phyloP scores from a whole-genome alignment of 176 grass and related monocot genomes.

The Panicum miliaceum region DNA sequence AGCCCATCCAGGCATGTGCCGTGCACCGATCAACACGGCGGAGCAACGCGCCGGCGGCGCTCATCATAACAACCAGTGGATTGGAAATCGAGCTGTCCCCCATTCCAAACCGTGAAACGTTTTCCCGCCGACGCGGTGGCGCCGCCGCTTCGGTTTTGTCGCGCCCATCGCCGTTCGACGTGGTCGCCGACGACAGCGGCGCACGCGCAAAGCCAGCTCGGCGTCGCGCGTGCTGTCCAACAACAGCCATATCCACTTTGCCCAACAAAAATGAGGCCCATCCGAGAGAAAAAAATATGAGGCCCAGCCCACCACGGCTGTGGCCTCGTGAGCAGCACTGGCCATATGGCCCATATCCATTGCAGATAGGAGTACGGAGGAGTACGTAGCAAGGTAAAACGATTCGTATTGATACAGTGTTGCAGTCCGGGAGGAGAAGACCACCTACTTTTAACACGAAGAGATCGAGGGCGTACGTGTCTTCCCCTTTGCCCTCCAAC shows the following conservation, averaged over 20 bases:
- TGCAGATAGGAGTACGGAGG: too few relatives aligned
- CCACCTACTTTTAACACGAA: too few relatives aligned
- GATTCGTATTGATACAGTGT: too few relatives aligned
- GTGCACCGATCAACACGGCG: not conserved
- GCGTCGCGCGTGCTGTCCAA: not conserved
- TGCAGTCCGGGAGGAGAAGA: too few relatives aligned
- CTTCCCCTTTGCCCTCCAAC: too few relatives aligned
- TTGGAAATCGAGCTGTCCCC: not conserved
- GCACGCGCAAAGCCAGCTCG: slow-evolving; percentile 2
- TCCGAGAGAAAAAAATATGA: too few relatives aligned
- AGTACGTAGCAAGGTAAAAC: too few relatives aligned
- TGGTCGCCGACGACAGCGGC: not conserved
- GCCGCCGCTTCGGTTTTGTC: not conserved
- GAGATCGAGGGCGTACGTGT: too few relatives aligned
- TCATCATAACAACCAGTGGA: slow-evolving; percentile 8
- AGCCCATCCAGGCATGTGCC: not conserved
- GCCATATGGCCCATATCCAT: too few relatives aligned
- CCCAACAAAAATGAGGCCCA: too few relatives aligned
- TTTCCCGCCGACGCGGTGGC: not conserved
- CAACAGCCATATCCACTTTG: not conserved
- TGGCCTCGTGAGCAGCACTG: too few relatives aligned
- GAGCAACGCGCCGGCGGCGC: slow-evolving; percentile 16
- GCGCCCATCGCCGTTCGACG: not conserved
- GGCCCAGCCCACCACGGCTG: too few relatives aligned
- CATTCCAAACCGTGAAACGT: not conserved